phyloP scores from a whole-genome alignment of 768 basidiomycete genomes.

The Trametes meyenii region DNA sequence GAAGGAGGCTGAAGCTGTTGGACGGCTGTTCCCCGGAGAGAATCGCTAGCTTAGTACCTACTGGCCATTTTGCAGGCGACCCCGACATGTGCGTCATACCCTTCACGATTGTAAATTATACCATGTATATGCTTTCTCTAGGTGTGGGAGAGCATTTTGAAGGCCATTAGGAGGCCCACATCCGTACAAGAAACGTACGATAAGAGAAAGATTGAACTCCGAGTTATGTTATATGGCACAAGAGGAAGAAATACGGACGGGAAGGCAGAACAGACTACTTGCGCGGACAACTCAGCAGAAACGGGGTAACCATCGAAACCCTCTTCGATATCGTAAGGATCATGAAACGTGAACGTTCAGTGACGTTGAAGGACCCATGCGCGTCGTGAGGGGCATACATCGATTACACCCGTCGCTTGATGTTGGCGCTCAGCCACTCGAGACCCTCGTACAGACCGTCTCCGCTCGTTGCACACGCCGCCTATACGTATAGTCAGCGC shows the following conservation, averaged over 20 bases:
- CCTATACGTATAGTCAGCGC: constrained; percentile 47
- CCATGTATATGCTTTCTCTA: constrained; percentile 32
- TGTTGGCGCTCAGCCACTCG: constrained; percentile 93
- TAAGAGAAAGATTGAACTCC: constrained; percentile 25
- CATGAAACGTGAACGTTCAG: constrained; percentile 50
- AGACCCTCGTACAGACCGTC: constrained; percentile 99
- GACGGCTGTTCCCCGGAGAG: constrained; percentile 73
- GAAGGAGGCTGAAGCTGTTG: constrained; percentile 78
- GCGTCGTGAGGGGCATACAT: constrained; percentile 43
- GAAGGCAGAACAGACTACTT: constrained; percentile 17
- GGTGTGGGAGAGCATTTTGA: constrained; percentile 29
- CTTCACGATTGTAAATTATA: constrained; percentile 24
- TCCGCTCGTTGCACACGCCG: constrained; percentile 97
- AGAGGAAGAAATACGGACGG: constrained; percentile 12
- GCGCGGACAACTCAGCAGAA: constrained; percentile 23
- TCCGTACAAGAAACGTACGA: constrained; percentile 22
- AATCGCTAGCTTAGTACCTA: constrained; percentile 30
- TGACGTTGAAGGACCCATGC: constrained; percentile 47
- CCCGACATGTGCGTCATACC: constrained; percentile 10
- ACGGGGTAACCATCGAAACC: constrained; percentile 23
- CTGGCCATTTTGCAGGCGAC: background rate
- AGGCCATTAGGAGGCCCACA: constrained; percentile 24
- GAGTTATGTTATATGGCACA: constrained; percentile 32
- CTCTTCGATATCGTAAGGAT: constrained; percentile 46
- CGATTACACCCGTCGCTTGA: constrained; percentile 78